Base-by-base conservation (phyloP, 2,329 filamentous ascomycete genomes). In the Gyromitra esculenta region DNA sequence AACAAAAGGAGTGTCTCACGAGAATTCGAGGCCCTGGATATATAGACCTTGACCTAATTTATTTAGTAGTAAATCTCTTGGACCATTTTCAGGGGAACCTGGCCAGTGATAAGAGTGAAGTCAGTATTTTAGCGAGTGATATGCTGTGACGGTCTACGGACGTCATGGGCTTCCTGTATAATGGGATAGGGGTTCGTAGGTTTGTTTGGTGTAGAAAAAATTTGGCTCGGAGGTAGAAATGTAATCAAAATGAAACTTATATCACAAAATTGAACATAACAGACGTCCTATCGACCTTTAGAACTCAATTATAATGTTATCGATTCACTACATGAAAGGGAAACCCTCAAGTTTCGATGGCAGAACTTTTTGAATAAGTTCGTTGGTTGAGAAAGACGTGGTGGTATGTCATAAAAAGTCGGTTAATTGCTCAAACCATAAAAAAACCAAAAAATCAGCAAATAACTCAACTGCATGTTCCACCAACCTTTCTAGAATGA, bases 81-180 rank as follows among this genome's bases (percentile, higher is more conserved):
- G 37, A 43, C 15, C 39, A 5, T 18, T 41, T 43, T 15, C 2
- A 11, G 6, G 21, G 31, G 18, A 52, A 48, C 11, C 7, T 65
- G 4, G 5, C 25, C 4, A 31, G n/a, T 5, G 31, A 9, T 54
- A 66, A 43, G n/a, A n/a, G 41, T 39, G 15, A 31, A 52, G 39
- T 43, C 25, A 37, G 56, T 15, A 60, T 69, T 57, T 9, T 41
- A 25, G 18, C 56, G 66, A 69, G 66, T 69, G 66, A 69, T 62
- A 60, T 48, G 31, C 8, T 60, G n/a, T 69, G 66, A 69, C 15
- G 65, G 37, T 9, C 5, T 45, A 5, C 21, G 11, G 18, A 31
- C 37, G 5, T 56, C 15, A 15, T 35, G 52, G 13, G 52, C 25
- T 56, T 56, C 21, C 21, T 45, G 15, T 15, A 45, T 45, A 3